phyloP scores from a whole-genome alignment of 192 early-diverging fungal species.

The Entomortierella chlamydospora region DNA sequence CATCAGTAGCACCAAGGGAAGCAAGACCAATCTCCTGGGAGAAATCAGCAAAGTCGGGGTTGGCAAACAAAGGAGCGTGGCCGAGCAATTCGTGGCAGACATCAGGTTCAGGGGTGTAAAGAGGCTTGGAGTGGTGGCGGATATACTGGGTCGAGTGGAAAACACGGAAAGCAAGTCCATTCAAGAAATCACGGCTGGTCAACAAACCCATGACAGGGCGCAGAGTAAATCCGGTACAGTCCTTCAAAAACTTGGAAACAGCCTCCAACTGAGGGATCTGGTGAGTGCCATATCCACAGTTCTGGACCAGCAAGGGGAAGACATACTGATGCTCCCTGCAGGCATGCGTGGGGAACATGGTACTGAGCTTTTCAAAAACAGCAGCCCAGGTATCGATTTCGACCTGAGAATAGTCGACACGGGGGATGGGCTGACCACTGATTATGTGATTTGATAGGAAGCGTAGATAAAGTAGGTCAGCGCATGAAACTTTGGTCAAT shows the following conservation, averaged over 20 bases:
- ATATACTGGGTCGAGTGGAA: constrained; percentile 99
- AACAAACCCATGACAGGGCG: constrained; percentile 95
- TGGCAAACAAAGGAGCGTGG: constrained; percentile 85
- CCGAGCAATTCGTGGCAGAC: constrained; percentile 97
- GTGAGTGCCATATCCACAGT: constrained; percentile 88
- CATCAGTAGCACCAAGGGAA: constrained; percentile 91
- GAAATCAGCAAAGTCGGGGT: constrained; percentile 93
- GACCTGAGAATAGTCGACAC: constrained; percentile 80
- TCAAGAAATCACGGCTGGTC: constrained; percentile 93
- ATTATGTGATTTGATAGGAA: not conserved
- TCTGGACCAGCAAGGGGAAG: constrained; percentile 88
- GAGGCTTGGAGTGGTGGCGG: constrained; percentile 89
- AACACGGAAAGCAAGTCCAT: constrained; percentile 95
- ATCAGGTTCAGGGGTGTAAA: constrained; percentile 96
- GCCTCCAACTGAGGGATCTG: constrained; percentile 92
- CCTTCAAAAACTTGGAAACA: constrained; percentile 92
- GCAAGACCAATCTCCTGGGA: constrained; percentile 95
- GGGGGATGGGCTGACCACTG: constrained; percentile 82
- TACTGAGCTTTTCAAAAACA: constrained; percentile 79
- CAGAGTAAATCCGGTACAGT: constrained; percentile 94
- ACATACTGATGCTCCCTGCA: constrained; percentile 94
- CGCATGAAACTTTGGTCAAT: too few species aligned
- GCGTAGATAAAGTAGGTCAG: not conserved
- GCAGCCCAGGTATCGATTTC: constrained; percentile 90
- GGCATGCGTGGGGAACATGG: constrained; percentile 85